These are phyloP conservation scores for Neurospora cerealis DNA, from an alignment of 495 filamentous ascomycete species.

Conservation along the genomic window DNA sequence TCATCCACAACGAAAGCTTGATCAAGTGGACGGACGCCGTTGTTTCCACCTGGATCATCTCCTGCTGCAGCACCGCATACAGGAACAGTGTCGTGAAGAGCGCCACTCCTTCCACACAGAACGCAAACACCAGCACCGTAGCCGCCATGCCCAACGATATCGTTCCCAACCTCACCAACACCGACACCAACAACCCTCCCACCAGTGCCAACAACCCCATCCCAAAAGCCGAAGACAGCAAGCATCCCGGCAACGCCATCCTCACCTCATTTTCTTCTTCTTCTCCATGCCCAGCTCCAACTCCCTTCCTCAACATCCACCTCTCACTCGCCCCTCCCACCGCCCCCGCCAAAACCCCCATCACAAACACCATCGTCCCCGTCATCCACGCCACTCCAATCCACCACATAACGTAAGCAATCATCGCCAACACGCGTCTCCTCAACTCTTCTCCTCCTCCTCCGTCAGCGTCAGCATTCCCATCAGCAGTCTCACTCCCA, in stretches of 20 bases:
- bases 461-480: neutral
- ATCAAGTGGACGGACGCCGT: slow-evolving; percentile 4
- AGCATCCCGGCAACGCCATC: neutral
- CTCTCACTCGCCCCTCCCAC: neutral
- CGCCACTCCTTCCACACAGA: slow-evolving; percentile 1
- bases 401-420: slow-evolving; percentile 9
- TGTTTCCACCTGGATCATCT: slow-evolving; percentile 7
- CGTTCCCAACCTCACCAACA: neutral
- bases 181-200: neutral
- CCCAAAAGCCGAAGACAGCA: neutral
- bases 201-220: slow-evolving; percentile 2
- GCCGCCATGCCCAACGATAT: neutral
- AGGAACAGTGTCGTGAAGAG: slow-evolving; percentile 1
- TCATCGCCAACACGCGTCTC: neutral
- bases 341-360: neutral
- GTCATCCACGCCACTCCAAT: slow-evolving; percentile 2
- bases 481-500: neutral
- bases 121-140: slow-evolving; percentile 3
- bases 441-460: neutral
- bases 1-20: slow-evolving; percentile 1
- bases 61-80: slow-evolving; percentile 6
- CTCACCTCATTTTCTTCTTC: slow-evolving; percentile 2
- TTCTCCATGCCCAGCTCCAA: neutral
- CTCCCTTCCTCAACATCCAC: neutral
- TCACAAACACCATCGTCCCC: neutral